phyloP scores from a whole-genome alignment of 2,329 filamentous ascomycete genomes.

The Monosporascus sp. region DNA sequence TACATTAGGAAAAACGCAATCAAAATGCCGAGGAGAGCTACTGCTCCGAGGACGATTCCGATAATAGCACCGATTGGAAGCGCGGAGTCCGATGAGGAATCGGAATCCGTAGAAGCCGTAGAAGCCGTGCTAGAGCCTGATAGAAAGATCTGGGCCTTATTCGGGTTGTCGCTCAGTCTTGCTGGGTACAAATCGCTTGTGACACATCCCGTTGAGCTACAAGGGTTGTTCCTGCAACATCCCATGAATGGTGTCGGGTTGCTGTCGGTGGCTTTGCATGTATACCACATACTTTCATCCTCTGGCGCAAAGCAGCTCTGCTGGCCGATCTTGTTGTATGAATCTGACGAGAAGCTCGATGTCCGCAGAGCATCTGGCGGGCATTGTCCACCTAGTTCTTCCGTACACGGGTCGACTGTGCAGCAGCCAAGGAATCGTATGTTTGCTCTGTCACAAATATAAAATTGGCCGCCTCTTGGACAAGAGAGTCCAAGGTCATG shows the following conservation, averaged over 20 bases:
- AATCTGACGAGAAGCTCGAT: slow-evolving; percentile 25
- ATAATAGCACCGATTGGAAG: background rate
- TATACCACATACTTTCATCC: slow-evolving; percentile 23
- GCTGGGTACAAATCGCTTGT: slow-evolving; percentile 18
- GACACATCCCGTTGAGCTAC: slow-evolving; percentile 23
- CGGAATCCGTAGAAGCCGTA: background rate
- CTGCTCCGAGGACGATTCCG: slow-evolving; percentile 8
- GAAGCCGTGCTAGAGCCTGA: slow-evolving; percentile 1
- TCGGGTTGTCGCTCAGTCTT: slow-evolving; percentile 11
- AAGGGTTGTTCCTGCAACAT: slow-evolving; percentile 30
- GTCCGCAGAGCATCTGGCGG: slow-evolving; percentile 24
- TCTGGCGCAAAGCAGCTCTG: slow-evolving; percentile 24
- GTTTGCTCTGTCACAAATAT: slow-evolving; percentile 24
- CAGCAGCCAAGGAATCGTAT: slow-evolving; percentile 35
- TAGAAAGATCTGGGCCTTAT: slow-evolving; percentile 15
- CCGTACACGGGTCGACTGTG: slow-evolving; percentile 28
- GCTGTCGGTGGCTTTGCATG: slow-evolving; percentile 20
- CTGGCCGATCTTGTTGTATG: slow-evolving; percentile 25
- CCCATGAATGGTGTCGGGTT: slow-evolving; percentile 24
- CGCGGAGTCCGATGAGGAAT: background rate
- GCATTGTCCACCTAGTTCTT: slow-evolving; percentile 25
- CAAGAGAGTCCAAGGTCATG: background rate
- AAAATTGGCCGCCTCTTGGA: slow-evolving; percentile 6
- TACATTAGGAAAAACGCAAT: background rate
- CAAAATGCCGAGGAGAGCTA: slow-evolving; percentile 12